Evolutionary conservation across 345 rosid genomes (phyloP).

Genomic region (Pseudoturritis turrita): DNA sequence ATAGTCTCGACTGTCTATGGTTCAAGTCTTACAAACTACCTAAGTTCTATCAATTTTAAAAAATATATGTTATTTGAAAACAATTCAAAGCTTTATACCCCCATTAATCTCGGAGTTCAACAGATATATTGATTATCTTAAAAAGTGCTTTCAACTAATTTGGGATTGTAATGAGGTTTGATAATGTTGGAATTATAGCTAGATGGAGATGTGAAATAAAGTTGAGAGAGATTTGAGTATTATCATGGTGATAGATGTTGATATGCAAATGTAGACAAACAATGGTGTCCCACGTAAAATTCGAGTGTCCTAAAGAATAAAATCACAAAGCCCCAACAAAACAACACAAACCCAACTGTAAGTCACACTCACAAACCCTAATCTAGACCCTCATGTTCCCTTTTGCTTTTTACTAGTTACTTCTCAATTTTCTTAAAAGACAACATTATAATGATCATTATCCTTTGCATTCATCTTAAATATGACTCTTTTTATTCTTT

Average conservation of each 20-base stretch:
- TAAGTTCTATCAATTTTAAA: neutral
- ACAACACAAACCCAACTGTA: conserved; percentile 31
- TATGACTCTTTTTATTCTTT: neutral
- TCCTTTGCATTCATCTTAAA: neutral
- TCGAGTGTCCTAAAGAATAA: conserved; percentile 24
- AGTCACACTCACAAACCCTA: conserved; percentile 31
- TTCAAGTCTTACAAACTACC: neutral
- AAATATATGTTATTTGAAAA: neutral
- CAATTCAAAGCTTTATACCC: neutral
- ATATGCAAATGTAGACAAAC: conserved; percentile 27
- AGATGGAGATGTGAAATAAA: conserved; percentile 25
- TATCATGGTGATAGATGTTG: conserved; percentile 17
- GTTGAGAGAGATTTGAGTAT: conserved; percentile 18
- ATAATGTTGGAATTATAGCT: neutral
- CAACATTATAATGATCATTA: conserved; percentile 14
- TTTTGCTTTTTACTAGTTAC: conserved; percentile 19
- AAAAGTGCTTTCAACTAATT: conserved; percentile 8
- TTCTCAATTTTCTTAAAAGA: neutral
- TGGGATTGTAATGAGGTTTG: conserved; percentile 1
- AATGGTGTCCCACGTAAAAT: conserved; percentile 24
- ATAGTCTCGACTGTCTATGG: neutral
- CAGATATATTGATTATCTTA: neutral
- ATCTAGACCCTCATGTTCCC: conserved; percentile 31
- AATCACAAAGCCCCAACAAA: conserved; percentile 27
- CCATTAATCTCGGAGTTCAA: neutral